Base-by-base conservation (phyloP, 1,284 basidiomycete genomes). In the Baeospora myosura region DNA sequence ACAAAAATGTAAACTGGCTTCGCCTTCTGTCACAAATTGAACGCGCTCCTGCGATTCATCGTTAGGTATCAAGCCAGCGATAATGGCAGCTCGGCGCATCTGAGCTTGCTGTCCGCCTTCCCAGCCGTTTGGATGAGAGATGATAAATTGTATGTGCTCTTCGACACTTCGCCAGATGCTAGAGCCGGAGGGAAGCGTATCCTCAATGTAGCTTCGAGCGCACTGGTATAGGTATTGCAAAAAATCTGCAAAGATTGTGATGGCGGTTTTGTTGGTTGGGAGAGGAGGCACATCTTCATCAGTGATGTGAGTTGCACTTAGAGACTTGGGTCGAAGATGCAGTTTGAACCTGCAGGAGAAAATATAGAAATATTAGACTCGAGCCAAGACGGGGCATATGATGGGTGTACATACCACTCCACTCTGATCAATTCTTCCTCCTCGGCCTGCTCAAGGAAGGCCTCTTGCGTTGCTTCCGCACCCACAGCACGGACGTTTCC, bases 91-190 rank as follows among this genome's bases (percentile, higher is more conserved):
- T 42, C 78, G 66, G 42, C 84, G 72, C 79, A 87, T 83, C 58
- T 76, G 78, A 26, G 77, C 76, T 55, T 88, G 85, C 52, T 87
- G 84, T 1, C 80, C 78, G 14, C 83, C 83, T 53, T 87, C 84
- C 84, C 84, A 88, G 5, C 84, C 84, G 51, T 87, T 88, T 8
- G 85, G 84, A 56, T 87, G 84, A 34, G 76, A 79, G 34, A 87
- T 62, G 4, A 88, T 81, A 48, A 86, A 76, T 52, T 86, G 78
- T 34, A 84, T 70, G 51, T 78, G 69, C 28, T 70, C 54, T 53
- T 85, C 78, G 23, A 87, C 73, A 3, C 73, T 67, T 18, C 68
- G 69, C 82, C 84, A 87, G 1, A 86, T 59, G 14, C 68, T 62
- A 18, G 63, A 62, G 0, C 81, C 81, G 48, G 80, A 78, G 8